Conservation (phyloP, 2,329 filamentous ascomycete species). For the Stagonosporopsis rhizophila region DNA sequence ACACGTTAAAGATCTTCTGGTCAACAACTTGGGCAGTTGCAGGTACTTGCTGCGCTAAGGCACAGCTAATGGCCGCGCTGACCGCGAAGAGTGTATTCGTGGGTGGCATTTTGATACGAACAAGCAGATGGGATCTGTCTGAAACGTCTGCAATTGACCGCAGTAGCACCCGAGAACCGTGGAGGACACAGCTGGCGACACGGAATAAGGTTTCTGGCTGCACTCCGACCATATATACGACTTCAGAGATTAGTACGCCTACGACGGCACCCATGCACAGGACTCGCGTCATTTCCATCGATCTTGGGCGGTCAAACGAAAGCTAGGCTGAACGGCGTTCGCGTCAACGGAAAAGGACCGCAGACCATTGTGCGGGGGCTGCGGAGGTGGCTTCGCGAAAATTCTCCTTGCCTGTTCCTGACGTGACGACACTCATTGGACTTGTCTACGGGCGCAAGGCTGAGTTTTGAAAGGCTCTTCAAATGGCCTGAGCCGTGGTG, state of each 20-base stretch:
- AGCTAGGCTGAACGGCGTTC: slow-evolving; percentile 16
- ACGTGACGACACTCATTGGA: neutral
- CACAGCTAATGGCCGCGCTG: slow-evolving; percentile 18
- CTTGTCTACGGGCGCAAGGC: neutral
- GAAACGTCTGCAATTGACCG: slow-evolving; percentile 6
- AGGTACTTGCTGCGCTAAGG: slow-evolving; percentile 29
- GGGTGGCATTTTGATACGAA: slow-evolving; percentile 18
- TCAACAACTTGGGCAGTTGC: slow-evolving; percentile 30
- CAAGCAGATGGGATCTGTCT: slow-evolving; percentile 3
- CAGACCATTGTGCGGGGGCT: slow-evolving; percentile 10
- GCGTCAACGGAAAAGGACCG: slow-evolving; percentile 8
- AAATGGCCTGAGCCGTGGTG: neutral
- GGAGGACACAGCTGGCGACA: neutral
- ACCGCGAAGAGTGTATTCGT: slow-evolving; percentile 15
- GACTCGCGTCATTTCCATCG: slow-evolving; percentile 10
- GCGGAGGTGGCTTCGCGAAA: slow-evolving; percentile 6
- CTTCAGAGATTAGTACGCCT: slow-evolving; percentile 6
- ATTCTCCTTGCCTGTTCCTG: neutral
- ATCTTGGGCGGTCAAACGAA: neutral
- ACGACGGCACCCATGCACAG: slow-evolving; percentile 3
- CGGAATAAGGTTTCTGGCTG: slow-evolving; percentile 6
- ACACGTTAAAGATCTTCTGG: slow-evolving; percentile 33
- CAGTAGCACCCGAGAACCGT: neutral
- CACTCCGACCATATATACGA: slow-evolving; percentile 13
- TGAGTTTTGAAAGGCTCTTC: neutral